Conservation (phyloP, 1,284 basidiomycete genomes). For the Apiotrichum domesticum region DNA sequence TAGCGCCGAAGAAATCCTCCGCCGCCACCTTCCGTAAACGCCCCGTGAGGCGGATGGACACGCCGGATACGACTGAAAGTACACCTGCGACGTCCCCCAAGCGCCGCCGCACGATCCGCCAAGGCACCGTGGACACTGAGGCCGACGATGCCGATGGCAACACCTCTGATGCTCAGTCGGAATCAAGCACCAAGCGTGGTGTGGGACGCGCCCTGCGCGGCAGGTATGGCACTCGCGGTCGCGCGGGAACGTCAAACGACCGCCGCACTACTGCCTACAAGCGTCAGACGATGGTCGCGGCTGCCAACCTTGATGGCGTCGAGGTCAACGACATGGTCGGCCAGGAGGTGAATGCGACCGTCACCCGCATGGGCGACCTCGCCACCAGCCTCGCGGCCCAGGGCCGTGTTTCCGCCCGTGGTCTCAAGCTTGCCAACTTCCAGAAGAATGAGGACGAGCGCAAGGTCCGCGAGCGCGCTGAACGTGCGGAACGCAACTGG, state of each 20-base stretch:
- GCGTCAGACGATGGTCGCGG: background rate
- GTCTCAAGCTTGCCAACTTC: conserved; percentile 24
- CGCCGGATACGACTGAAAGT: conserved; percentile 1
- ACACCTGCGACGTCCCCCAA: background rate
- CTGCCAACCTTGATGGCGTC: conserved; percentile 22
- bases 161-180: background rate
- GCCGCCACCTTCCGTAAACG: background rate
- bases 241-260: background rate
- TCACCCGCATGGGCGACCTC: conserved; percentile 24
- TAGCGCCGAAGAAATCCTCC: background rate
- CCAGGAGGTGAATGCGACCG: conserved; percentile 19
- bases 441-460: conserved; percentile 9
- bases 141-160: background rate
- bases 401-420: conserved; percentile 30
- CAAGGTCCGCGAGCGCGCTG: conserved; percentile 14
- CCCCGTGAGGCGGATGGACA: background rate
- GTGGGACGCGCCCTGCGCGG: background rate
- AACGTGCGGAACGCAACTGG: conserved; percentile 21
- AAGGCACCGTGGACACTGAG: background rate
- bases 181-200: no score
- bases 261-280: conserved; percentile 2
- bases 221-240: conserved; percentile 2
- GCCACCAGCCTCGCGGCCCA: conserved; percentile 24
- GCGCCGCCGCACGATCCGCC: background rate
- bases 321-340: conserved; percentile 30